Evolutionary conservation across 306 rosid genomes (phyloP).

Genomic region (Cajanus cajan): DNA sequence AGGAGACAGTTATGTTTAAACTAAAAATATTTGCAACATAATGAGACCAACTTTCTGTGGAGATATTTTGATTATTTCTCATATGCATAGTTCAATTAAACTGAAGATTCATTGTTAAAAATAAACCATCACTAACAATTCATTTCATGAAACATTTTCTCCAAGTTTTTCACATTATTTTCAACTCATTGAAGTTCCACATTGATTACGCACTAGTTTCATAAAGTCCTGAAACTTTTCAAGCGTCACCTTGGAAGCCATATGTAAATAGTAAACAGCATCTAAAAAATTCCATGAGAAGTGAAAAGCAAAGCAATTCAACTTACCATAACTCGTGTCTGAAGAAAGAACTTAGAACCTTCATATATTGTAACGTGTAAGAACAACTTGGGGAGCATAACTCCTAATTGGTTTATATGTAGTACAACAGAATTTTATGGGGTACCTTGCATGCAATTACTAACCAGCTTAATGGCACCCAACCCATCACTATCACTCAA

Average conservation of each 20-base stretch:
- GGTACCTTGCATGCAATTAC: constrained; percentile 29
- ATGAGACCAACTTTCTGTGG: neutral
- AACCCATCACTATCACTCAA: constrained; percentile 26
- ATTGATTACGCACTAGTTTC: neutral
- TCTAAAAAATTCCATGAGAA: neutral
- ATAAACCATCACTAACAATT: neutral
- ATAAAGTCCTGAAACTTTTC: neutral
- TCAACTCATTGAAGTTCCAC: neutral
- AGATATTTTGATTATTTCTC: neutral
- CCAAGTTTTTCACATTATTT: neutral
- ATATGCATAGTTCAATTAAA: neutral
- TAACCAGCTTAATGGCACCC: constrained; percentile 20
- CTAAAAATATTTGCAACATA: neutral
- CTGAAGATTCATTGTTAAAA: neutral
- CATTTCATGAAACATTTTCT: neutral
- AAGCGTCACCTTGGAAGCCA: neutral
- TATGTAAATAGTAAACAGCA: neutral
- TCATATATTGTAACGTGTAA: constrained; percentile 33
- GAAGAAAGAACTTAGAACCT: neutral
- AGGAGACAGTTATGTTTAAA: neutral
- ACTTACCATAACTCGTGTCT: neutral
- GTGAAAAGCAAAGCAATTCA: neutral
- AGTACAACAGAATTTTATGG: constrained; percentile 34
- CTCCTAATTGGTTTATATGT: constrained; percentile 23
- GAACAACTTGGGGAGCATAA: constrained; percentile 30